These are phyloP conservation scores for Galerina marginata DNA, from an alignment of 768 basidiomycete genomes.

Conservation along the genomic window DNA sequence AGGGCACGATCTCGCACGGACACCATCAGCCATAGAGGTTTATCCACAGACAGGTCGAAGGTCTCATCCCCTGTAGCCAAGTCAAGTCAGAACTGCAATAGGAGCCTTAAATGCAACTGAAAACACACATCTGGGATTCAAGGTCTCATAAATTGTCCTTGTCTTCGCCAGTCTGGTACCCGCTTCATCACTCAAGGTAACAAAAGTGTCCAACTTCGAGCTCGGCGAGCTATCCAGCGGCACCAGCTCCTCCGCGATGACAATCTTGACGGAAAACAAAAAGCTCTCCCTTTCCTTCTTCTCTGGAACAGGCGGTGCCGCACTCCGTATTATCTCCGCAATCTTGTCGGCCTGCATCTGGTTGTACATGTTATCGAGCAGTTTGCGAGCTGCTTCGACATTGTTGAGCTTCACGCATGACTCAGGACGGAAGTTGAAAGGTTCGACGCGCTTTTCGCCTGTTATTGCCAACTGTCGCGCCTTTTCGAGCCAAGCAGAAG, in stretches of 20 bases:
- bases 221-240: slow-evolving; percentile 76
- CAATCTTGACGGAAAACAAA: slow-evolving; percentile 93
- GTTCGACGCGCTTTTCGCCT: slow-evolving; percentile 91
- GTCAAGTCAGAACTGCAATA: slow-evolving; percentile 12
- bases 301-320: slow-evolving; percentile 72
- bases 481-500: slow-evolving; percentile 87
- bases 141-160: slow-evolving; percentile 90
- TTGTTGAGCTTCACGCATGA: slow-evolving; percentile 99
- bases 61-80: slow-evolving; percentile 86
- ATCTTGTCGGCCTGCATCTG: slow-evolving; percentile 91
- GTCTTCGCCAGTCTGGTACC: slow-evolving; percentile 93
- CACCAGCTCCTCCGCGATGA: slow-evolving; percentile 88
- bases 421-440: slow-evolving; percentile 92
- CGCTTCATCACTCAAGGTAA: slow-evolving; percentile 92
- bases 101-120: not conserved
- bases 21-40: slow-evolving; percentile 96
- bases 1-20: slow-evolving; percentile 91
- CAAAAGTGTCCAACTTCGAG: slow-evolving; percentile 89
- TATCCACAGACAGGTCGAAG: slow-evolving; percentile 92
- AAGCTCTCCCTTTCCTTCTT: slow-evolving; percentile 73
- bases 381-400: slow-evolving; percentile 86
- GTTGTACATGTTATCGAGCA: slow-evolving; percentile 93
- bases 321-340: slow-evolving; percentile 60
- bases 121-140: slow-evolving; percentile 85
- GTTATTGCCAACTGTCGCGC: slow-evolving; percentile 76